These are phyloP conservation scores for Blastocystis sp. DNA, from an alignment of 352 stramenopile species.

Conservation along the genomic window DNA sequence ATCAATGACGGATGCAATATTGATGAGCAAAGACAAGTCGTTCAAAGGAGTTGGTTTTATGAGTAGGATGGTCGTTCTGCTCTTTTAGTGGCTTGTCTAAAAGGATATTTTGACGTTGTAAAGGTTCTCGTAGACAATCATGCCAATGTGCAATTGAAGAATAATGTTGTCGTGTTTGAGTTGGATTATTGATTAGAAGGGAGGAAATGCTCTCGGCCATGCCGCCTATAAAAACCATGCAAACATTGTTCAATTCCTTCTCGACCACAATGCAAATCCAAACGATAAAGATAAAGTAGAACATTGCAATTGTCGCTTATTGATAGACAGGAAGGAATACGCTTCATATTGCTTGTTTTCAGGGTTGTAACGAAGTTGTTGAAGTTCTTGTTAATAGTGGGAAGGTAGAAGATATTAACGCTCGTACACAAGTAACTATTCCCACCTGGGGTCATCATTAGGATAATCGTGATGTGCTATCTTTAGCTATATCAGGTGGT, in stretches of 20 bases:
- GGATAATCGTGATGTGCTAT: slow-evolving; percentile 1
- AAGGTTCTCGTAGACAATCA: slow-evolving; percentile 5
- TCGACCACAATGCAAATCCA: background rate
- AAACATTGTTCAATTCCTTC: slow-evolving; percentile 5
- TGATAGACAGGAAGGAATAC: slow-evolving; percentile 14
- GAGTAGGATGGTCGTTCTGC: slow-evolving; percentile 28
- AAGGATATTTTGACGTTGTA: slow-evolving; percentile 29
- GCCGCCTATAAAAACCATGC: slow-evolving; percentile 5
- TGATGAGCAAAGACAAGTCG: background rate
- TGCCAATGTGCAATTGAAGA: slow-evolving; percentile 30
- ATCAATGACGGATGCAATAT: background rate
- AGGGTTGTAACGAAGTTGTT: slow-evolving; percentile 31
- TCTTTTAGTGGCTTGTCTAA: slow-evolving; percentile 9
- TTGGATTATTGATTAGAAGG: slow-evolving; percentile 11
- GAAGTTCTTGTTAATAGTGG: background rate
- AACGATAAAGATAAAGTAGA: slow-evolving; percentile 30
- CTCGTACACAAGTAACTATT: background rate
- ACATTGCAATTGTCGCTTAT: background rate
- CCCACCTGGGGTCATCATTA: background rate
- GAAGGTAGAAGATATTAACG: slow-evolving; percentile 18
- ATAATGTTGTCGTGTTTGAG: background rate
- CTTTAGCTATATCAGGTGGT: background rate
- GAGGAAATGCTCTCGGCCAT: background rate
- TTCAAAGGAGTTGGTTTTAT: background rate
- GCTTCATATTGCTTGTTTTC: slow-evolving; percentile 33